Percentiles rank a stretch among this genome's conserved stretches.
Conservation (phyloP, 2,329 filamentous ascomycete genomes). For the Bipolaris bicolor region DNA sequence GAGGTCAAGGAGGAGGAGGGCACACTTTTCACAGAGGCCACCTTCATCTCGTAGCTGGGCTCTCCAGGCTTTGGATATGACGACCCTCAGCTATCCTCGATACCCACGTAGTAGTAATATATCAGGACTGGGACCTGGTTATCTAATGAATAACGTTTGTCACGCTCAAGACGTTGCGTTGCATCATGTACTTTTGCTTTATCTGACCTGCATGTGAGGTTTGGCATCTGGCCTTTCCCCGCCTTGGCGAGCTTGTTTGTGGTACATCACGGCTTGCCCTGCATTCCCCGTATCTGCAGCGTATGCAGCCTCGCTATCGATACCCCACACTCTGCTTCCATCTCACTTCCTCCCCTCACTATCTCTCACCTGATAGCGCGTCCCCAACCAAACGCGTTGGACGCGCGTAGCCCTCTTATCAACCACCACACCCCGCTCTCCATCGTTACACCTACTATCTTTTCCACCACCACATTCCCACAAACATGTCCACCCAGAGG, state of each 20-base stretch:
- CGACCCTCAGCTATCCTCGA: constrained; percentile 23
- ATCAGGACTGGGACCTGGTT: constrained; percentile 45
- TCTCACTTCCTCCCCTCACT: not conserved
- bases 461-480: no score
- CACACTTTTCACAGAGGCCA: constrained; percentile 82
- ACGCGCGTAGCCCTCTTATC: constrained; percentile 8
- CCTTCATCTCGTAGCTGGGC: constrained; percentile 79
- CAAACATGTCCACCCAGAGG: not conserved
- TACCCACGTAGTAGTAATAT: constrained; percentile 45
- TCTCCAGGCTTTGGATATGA: constrained; percentile 21
- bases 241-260: not conserved
- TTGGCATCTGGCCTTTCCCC: not conserved
- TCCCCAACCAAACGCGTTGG: constrained; percentile 17
- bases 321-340: constrained; percentile 6
- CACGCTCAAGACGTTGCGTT: not conserved
- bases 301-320: not conserved
- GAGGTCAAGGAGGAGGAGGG: constrained; percentile 80
- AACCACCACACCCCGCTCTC: not conserved
- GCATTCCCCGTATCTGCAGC: not conserved
- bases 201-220: not conserved
- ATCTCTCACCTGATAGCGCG: constrained; percentile 23
- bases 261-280: not conserved
- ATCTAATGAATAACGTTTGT: constrained; percentile 36
- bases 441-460: not conserved
- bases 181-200: not conserved